Evolutionary conservation across 495 filamentous ascomycete species (phyloP), one percentile per base, ranked within the genome.

Genomic region (Hyaloscypha finlandica): DNA sequence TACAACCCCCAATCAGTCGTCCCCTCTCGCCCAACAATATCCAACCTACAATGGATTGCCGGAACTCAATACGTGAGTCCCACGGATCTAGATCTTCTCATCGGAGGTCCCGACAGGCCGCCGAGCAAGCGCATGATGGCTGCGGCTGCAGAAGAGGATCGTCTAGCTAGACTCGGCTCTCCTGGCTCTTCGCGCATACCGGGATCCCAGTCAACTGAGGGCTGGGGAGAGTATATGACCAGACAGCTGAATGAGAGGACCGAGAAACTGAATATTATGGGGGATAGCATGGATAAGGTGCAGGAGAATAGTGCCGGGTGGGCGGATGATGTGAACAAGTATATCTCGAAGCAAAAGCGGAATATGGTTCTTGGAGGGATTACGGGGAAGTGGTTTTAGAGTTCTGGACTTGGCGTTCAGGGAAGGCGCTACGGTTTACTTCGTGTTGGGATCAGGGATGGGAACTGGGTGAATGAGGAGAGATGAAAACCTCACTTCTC

Each of bases 41-140:
- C 91, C 9, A 97, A 95, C 69, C 74, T 99, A 25, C 92, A 97
- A 76, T 99, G 95, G 95, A 92, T 99, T 48, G 88, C 93, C 0
- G 96, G 95, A 2, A 97, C 96, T 14, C 94, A 97, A 76, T 91
- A 96, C 68, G 82, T 99, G 39, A 91, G 91, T 20, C 89, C 92
- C 16, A 81, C 89, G n/a, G 96, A 99, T 74, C 86, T 99, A 79
- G 95, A 98, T 70, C 75, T 96, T 8, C 77, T 98, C 42, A 95
- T 99, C 67, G 93, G 95, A 37, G 95, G 95, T 0, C 88, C 92
- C 33, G 88, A 93, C 69, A 85, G 95, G 12, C 95, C 94, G 14
- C 89, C 92, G 0, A 93, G 90, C 19, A 90, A 89, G 65, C 89
- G 93, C 81, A 82, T 94, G 86, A 72, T 79, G 65, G 81, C 64